Evolutionary conservation across 176 grass and related monocot species (phyloP).

Genomic region (Thinopyrum elongatum): DNA sequence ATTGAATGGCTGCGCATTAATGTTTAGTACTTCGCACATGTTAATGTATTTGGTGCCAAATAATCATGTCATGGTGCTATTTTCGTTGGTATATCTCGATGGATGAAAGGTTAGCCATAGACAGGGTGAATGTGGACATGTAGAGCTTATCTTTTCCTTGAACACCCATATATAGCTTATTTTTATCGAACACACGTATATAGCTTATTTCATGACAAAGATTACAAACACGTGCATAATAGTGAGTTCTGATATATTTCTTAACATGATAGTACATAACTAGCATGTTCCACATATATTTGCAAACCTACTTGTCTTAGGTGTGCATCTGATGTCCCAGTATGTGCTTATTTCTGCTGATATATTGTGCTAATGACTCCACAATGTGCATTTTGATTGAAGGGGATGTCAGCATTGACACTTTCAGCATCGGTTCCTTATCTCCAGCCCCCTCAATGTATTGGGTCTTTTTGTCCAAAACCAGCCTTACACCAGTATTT

Average conservation of each 20-base stretch:
- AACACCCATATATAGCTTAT: slow-evolving; percentile 4
- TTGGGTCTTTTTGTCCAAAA: slow-evolving; percentile 54
- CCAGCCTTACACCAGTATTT: slow-evolving; percentile 55
- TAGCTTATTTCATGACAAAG: not conserved
- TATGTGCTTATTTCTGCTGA: not conserved
- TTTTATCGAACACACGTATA: not conserved
- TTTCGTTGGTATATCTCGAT: slow-evolving; percentile 1
- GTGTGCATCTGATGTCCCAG: not conserved
- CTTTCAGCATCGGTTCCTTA: slow-evolving; percentile 54
- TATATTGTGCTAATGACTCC: slow-evolving; percentile 18
- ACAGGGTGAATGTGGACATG: not conserved
- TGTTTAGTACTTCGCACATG: not conserved
- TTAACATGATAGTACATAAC: not conserved
- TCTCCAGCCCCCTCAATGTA: slow-evolving; percentile 53
- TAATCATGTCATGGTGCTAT: not conserved
- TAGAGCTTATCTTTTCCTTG: not conserved
- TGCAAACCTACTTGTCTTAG: slow-evolving; percentile 4
- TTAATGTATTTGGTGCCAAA: not conserved
- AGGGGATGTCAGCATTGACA: slow-evolving; percentile 74
- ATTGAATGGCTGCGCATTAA: not conserved
- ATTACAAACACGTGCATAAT: not conserved
- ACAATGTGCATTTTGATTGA: slow-evolving; percentile 23
- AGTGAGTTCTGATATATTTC: not conserved
- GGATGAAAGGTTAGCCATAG: not conserved
- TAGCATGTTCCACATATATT: not conserved